These are phyloP conservation scores for Lepidium africanum DNA, from an alignment of 345 rosid genomes.

Conservation along the genomic window DNA sequence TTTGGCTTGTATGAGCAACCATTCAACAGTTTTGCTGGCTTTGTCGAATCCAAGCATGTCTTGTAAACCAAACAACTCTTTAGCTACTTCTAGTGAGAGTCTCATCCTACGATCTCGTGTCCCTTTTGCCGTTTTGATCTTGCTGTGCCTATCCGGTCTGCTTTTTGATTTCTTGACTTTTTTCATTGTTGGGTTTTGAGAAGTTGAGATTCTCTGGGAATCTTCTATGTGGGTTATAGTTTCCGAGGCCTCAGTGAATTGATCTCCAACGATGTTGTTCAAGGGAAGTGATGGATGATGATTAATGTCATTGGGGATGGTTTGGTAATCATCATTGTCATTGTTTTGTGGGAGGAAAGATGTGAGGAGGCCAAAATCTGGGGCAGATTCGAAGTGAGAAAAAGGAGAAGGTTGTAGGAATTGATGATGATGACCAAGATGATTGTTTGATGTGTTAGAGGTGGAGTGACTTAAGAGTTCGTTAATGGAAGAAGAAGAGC, in stretches of 20 bases:
- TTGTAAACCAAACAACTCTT: conserved; percentile 65
- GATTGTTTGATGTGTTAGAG: conserved; percentile 12
- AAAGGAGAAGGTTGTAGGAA: conserved; percentile 42
- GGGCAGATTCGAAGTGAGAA: conserved; percentile 26
- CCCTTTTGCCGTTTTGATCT: conserved; percentile 74
- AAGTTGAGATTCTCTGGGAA: conserved; percentile 21
- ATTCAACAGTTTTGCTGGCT: conserved; percentile 78
- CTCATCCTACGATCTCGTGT: conserved; percentile 83
- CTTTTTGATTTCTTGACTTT: conserved; percentile 33
- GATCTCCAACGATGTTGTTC: conserved; percentile 15
- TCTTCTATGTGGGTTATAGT: conserved; percentile 25
- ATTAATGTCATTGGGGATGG: neutral
- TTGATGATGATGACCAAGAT: conserved; percentile 18
- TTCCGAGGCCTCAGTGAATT: conserved; percentile 16
- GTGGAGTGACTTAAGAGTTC: conserved; percentile 16
- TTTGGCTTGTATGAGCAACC: conserved; percentile 62
- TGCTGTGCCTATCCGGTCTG: conserved; percentile 80
- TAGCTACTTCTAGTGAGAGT: conserved; percentile 68
- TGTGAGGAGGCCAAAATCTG: conserved; percentile 17
- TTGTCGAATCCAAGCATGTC: conserved; percentile 76
- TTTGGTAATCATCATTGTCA: conserved; percentile 11
- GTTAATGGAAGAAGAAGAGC: conserved; percentile 26
- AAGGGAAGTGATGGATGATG: conserved; percentile 27
- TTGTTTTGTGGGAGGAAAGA: conserved; percentile 21
- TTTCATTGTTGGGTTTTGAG: conserved; percentile 16